Evolutionary conservation across 805 yeast species (phyloP), one percentile per base, ranked within the genome.

Genomic region (Cyberlindnera mrakii): DNA sequence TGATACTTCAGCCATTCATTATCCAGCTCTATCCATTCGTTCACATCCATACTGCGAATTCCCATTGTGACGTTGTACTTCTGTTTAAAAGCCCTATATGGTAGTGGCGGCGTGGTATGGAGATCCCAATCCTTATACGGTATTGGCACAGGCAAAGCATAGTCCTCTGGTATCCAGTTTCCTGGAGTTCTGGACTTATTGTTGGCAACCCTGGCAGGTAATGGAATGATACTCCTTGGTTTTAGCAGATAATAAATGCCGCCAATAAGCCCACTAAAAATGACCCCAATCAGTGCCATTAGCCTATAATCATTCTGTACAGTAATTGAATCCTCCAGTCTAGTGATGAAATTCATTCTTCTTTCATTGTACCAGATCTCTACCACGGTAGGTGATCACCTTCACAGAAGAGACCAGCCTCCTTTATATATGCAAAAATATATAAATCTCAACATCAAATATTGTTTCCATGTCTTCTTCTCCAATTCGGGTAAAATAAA

Each of bases 51-150:
- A 45, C 65, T 65, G 48, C 87, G 64, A 35, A 80, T 80, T 6
- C 87, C 88, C 88, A 81, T 81, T 19, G 82, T 81, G 39, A 81
- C 71, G 51, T 65, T 72, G 55, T 81, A 81, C 46, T 74, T 77
- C 59, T 78, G 82, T 55, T 72, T 78, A 63, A 81, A 82, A 0
- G 87, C 85, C 30, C 59, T 40, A 40, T 54, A 54, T 31, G 59
- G 59, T 10, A 54, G 20, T 3, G 59, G 59, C 17, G 18, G 23
- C 0, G 56, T 51, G 8, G 35, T 32, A 3, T 50, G 23, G 14
- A 53, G 23, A 35, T 46, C 46, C 59, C 59, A 54, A 9, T 39
- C 55, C 18, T 65, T 60, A 47, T 54, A 77, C 9, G 74, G 68
- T 23, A 59, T 55, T 6, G 84, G 83, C 1, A 47, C 54, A 0